These are phyloP conservation scores for Diddensiella transvaalensis DNA, from an alignment of 805 yeast species.

Conservation along the genomic window DNA sequence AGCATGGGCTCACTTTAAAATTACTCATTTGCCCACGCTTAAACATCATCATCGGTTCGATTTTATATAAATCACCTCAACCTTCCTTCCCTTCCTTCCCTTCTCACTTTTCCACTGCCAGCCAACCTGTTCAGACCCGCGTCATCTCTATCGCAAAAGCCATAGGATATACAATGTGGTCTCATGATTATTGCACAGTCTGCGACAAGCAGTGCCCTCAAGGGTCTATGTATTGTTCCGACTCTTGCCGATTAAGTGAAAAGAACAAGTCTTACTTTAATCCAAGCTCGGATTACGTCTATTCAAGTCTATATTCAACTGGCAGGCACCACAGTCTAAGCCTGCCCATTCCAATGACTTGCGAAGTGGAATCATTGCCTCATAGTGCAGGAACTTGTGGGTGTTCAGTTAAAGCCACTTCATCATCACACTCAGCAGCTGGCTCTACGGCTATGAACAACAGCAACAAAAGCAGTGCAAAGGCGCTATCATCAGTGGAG, in stretches of 20 bases:
- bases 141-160: too few relatives aligned
- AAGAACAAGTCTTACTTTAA: slow-evolving; percentile 5
- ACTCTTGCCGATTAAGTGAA: slow-evolving; percentile 38
- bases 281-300: background rate
- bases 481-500: too few relatives aligned
- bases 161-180: slow-evolving; percentile 38
- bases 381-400: background rate
- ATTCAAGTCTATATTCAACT: slow-evolving; percentile 2
- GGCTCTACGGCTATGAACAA: too few relatives aligned
- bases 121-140: too few relatives aligned
- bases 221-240: slow-evolving; percentile 46
- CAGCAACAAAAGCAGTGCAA: too few relatives aligned
- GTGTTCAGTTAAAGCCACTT: background rate
- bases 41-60: too few relatives aligned
- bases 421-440: background rate
- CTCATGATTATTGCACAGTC: slow-evolving; percentile 54
- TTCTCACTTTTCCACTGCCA: too few relatives aligned
- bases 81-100: background rate
- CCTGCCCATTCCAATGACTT: slow-evolving; percentile 3
- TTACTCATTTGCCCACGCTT: slow-evolving; percentile 1
- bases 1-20: too few relatives aligned
- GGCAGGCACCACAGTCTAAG: slow-evolving; percentile 7
- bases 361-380: background rate
- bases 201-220: slow-evolving; percentile 50
- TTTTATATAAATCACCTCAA: background rate